These are phyloP conservation scores for Globisporangium nodosum DNA, from an alignment of 352 stramenopile species.

Conservation along the genomic window DNA sequence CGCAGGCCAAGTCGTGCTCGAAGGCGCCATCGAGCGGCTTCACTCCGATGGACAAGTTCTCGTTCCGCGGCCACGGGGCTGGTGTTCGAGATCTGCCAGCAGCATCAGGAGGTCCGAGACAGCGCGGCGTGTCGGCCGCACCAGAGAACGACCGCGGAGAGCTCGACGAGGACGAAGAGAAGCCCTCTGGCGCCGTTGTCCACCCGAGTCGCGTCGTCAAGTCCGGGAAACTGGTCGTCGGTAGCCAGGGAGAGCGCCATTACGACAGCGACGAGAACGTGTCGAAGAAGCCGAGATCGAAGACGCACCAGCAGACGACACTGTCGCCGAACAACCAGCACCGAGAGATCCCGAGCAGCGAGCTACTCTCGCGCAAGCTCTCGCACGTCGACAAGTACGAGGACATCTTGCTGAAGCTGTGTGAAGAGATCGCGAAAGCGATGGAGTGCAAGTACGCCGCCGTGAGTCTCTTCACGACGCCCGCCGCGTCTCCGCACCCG, in stretches of 20 bases:
- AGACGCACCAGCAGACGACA: not conserved
- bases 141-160: slow-evolving; percentile 6
- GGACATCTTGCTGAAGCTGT: slow-evolving; percentile 53
- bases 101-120: not conserved
- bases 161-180: slow-evolving; percentile 5
- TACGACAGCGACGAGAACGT: not conserved
- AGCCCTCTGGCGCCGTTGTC: not conserved
- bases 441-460: slow-evolving; percentile 50
- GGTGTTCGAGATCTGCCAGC: not conserved
- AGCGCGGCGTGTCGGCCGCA: not conserved
- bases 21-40: slow-evolving; percentile 10
- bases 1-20: slow-evolving; percentile 15
- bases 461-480: slow-evolving; percentile 42
- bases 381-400: slow-evolving; percentile 33
- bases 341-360: slow-evolving; percentile 7
- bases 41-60: slow-evolving; percentile 2
- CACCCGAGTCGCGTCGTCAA: slow-evolving; percentile 5
- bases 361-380: slow-evolving; percentile 24
- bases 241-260: not conserved
- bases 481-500: not conserved
- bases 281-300: not conserved
- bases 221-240: slow-evolving; percentile 7
- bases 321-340: slow-evolving; percentile 24
- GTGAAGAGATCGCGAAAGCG: slow-evolving; percentile 33
- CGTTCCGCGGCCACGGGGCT: not conserved